These are phyloP conservation scores for Stachybotrys elegans DNA, from an alignment of 2,329 filamentous ascomycete species.

Conservation along the genomic window DNA sequence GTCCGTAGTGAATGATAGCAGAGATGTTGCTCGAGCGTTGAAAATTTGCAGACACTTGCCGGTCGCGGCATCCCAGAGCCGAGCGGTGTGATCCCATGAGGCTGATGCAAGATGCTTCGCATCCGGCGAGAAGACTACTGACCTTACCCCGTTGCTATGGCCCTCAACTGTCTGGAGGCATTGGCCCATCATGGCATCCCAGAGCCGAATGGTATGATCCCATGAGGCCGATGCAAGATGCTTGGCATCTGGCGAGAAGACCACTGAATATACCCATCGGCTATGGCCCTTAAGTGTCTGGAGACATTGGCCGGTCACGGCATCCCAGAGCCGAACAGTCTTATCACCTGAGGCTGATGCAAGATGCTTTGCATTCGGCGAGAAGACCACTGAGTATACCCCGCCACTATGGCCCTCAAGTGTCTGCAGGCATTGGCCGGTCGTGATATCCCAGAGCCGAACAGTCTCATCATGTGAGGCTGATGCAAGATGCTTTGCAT, in stretches of 20 bases:
- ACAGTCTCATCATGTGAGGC: conserved; percentile 3
- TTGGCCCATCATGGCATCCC: conserved; percentile 5
- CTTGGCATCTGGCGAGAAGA: conserved; percentile 1
- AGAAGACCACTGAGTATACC: conserved; percentile 14
- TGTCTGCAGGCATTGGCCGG: conserved; percentile 5
- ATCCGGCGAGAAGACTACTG: too few relatives aligned
- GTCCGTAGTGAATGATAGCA: neutral
- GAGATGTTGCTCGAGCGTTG: neutral
- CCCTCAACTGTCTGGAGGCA: conserved; percentile 6
- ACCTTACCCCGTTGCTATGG: neutral
- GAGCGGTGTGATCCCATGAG: too few relatives aligned
- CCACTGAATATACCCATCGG: conserved; percentile 4
- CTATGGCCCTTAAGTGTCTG: conserved; percentile 7
- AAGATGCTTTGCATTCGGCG: conserved; percentile 4
- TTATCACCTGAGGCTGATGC: conserved; percentile 8
- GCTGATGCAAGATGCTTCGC: too few relatives aligned
- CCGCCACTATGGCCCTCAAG: conserved; percentile 6
- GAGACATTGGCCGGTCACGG: conserved; percentile 2
- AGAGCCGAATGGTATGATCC: conserved; percentile 7
- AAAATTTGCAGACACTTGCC: conserved; percentile 6
- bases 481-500: conserved; percentile 1
- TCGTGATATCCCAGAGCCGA: conserved; percentile 6
- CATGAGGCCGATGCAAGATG: conserved; percentile 4
- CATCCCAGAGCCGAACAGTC: conserved; percentile 12
- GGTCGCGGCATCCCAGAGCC: too few relatives aligned